These are phyloP conservation scores for Boletales sp. DNA, from an alignment of 768 basidiomycete genomes.

Conservation along the genomic window DNA sequence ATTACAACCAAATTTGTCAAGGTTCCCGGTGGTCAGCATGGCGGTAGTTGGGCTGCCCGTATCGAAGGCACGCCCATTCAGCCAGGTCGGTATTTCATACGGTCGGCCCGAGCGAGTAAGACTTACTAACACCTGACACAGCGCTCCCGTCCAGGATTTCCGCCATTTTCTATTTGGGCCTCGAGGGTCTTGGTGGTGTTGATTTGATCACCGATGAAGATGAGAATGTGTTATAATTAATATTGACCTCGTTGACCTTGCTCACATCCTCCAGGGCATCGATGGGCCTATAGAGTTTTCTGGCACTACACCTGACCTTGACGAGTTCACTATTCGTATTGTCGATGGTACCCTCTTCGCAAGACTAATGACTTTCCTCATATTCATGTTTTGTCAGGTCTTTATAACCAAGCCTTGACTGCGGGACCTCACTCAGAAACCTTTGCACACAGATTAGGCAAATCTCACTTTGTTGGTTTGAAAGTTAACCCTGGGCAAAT, in stretches of 20 bases:
- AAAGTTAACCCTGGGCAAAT: constrained; percentile 57
- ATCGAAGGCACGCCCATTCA: constrained; percentile 79
- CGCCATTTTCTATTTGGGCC: constrained; percentile 80
- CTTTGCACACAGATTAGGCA: constrained; percentile 63
- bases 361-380: neutral
- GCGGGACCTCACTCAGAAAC: constrained; percentile 52
- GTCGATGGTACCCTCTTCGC: constrained; percentile 56
- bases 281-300: constrained; percentile 64
- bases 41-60: constrained; percentile 87
- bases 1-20: constrained; percentile 86
- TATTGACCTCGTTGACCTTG: neutral
- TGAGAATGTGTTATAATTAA: constrained; percentile 52
- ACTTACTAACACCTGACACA: constrained; percentile 21
- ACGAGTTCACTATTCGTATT: constrained; percentile 77
- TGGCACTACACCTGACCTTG: constrained; percentile 75
- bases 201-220: constrained; percentile 76
- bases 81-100: constrained; percentile 37
- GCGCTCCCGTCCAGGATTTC: constrained; percentile 61
- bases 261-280: constrained; percentile 54
- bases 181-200: constrained; percentile 83
- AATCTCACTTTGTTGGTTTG: constrained; percentile 67
- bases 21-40: constrained; percentile 74
- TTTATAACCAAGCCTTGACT: constrained; percentile 51
- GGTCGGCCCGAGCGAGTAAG: constrained; percentile 11
- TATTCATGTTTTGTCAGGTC: constrained; percentile 41